phyloP scores from a whole-genome alignment of 1,284 basidiomycete genomes.

The Apiotrichum laibachii region DNA sequence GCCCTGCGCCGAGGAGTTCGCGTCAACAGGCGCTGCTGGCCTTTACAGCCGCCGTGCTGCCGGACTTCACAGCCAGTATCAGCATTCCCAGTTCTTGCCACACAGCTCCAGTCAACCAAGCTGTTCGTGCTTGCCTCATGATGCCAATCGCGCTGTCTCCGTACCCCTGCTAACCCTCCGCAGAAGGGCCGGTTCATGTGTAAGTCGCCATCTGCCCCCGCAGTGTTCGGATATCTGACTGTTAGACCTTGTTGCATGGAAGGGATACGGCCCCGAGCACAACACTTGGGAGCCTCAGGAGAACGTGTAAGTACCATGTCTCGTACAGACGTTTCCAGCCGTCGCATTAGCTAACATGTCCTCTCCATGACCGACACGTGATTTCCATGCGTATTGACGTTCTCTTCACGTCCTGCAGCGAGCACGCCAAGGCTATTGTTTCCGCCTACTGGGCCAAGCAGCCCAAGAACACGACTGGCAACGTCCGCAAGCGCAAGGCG shows the following conservation, averaged over 20 bases:
- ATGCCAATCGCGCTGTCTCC: too few species aligned
- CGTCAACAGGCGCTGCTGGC: too few species aligned
- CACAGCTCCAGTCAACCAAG: too few species aligned
- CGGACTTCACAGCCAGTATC: too few species aligned
- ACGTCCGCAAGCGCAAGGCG: slow-evolving; percentile 26
- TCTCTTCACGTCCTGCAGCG: slow-evolving; percentile 18
- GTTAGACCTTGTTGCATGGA: slow-evolving; percentile 49
- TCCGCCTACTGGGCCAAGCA: slow-evolving; percentile 38
- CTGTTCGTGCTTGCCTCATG: too few species aligned
- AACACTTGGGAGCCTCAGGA: slow-evolving; percentile 49
- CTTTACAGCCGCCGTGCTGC: too few species aligned
- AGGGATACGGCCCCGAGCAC: slow-evolving; percentile 49
- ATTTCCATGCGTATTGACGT: not conserved
- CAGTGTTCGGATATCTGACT: not conserved
- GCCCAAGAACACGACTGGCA: slow-evolving; percentile 11
- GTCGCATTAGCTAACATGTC: not conserved
- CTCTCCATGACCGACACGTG: not conserved
- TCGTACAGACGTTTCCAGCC: not conserved
- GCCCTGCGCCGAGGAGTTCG: too few species aligned
- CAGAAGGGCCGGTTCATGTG: slow-evolving; percentile 23
- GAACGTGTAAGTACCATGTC: slow-evolving; percentile 38
- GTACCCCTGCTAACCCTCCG: too few species aligned
- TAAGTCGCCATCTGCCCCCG: slow-evolving; percentile 3
- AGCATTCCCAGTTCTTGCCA: too few species aligned
- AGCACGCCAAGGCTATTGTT: slow-evolving; percentile 38